Evolutionary conservation across 176 grass and related monocot species (phyloP).

Genomic region (Themeda triandra): DNA sequence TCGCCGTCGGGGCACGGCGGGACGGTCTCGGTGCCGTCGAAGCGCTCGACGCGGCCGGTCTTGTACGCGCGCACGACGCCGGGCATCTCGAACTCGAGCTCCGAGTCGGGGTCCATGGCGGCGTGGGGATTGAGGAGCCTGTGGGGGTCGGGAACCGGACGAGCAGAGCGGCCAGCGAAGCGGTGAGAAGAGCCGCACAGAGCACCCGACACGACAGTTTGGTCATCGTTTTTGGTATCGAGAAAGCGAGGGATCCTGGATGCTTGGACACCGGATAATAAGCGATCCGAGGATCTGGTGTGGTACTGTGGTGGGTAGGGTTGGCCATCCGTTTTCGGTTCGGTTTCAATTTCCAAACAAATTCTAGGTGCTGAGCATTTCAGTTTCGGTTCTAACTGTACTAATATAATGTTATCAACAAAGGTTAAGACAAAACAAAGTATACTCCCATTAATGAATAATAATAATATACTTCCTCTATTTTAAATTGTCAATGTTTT

Average conservation of each 20-base stretch:
- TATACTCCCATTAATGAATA: too few species aligned
- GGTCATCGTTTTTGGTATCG: not conserved
- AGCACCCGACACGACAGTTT: conserved; percentile 6
- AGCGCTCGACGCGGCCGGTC: conserved; percentile 67
- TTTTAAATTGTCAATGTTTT: too few species aligned
- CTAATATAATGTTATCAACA: too few species aligned
- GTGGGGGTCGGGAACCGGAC: conserved; percentile 12
- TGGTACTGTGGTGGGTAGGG: too few species aligned
- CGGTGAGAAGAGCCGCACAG: conserved; percentile 18
- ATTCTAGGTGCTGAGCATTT: too few species aligned
- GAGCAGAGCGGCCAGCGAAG: conserved; percentile 26
- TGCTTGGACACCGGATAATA: too few species aligned
- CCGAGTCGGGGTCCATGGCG: conserved; percentile 45
- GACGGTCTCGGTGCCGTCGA: conserved; percentile 53
- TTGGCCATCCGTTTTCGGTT: too few species aligned
- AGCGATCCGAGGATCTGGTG: too few species aligned
- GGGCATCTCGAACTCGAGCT: conserved; percentile 51
- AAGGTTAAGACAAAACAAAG: too few species aligned
- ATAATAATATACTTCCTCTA: too few species aligned
- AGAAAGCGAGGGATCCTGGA: not conserved
- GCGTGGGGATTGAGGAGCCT: not conserved
- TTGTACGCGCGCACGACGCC: conserved; percentile 49
- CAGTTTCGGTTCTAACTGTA: too few species aligned
- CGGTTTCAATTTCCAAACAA: too few species aligned
- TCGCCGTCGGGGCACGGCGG: conserved; percentile 51